A percentile compares a stretch with the other conserved stretches of the same genome.
Evolutionary conservation across 495 filamentous ascomycete genomes (phyloP).

Genomic region (Xanthoparmelia taractica): DNA sequence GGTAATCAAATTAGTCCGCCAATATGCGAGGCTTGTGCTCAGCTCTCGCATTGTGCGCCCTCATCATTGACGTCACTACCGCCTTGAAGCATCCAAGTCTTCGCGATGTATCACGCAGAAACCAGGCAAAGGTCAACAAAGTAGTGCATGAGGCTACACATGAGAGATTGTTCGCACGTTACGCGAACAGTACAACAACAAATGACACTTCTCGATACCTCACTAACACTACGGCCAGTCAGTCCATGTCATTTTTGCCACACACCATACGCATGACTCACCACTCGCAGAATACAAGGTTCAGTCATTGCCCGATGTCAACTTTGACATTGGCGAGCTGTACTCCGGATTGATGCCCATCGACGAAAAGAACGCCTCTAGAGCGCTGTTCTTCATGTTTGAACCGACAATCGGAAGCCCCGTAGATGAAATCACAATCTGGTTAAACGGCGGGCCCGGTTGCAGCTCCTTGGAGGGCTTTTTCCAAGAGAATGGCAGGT

Average conservation of each 20-base stretch:
- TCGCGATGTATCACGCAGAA: neutral
- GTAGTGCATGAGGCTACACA: conserved; percentile 8
- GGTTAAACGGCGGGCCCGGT: conserved; percentile 67
- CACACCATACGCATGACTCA: neutral
- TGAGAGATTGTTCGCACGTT: conserved; percentile 1
- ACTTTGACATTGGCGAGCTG: conserved; percentile 66
- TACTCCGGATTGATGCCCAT: conserved; percentile 71
- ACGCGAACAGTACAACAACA: neutral
- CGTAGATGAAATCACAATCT: conserved; percentile 62
- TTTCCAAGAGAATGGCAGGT: conserved; percentile 58
- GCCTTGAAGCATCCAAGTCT: conserved; percentile 1
- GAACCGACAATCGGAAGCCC: conserved; percentile 41
- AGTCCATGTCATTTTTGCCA: neutral
- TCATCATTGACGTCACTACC: conserved; percentile 1
- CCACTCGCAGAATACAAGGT: conserved; percentile 48
- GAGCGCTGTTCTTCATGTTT: conserved; percentile 46
- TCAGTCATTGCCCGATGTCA: conserved; percentile 61
- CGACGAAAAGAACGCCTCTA: conserved; percentile 43
- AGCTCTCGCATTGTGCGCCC: conserved; percentile 7
- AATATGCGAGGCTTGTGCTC: conserved; percentile 3
- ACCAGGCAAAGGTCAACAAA: neutral
- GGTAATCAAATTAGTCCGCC: neutral
- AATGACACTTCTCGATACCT: neutral
- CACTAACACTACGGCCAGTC: conserved; percentile 7
- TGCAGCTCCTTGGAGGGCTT: conserved; percentile 61